phyloP scores from a whole-genome alignment of 305 asterid genomes.

The Ajuga reptans region DNA sequence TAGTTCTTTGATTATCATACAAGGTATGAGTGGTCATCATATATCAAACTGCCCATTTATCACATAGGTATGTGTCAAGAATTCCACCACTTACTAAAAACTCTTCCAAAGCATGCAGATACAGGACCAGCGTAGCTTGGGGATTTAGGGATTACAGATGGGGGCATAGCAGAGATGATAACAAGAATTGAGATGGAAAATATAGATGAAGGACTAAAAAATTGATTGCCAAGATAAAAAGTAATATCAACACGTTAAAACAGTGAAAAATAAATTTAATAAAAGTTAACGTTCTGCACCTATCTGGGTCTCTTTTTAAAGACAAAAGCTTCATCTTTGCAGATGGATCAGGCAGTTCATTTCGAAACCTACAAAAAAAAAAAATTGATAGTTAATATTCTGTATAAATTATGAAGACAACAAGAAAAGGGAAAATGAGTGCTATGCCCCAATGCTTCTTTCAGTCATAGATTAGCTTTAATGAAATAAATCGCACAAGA shows the following conservation, averaged over 20 bases:
- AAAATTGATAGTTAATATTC: constrained; percentile 15
- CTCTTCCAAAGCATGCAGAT: not conserved
- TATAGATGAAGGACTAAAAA: not conserved
- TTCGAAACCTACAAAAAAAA: constrained; percentile 65
- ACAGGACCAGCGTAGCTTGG: not conserved
- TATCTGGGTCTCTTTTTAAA: constrained; percentile 68
- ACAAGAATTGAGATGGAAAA: not conserved
- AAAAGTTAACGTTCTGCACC: constrained; percentile 40
- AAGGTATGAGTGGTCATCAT: not conserved
- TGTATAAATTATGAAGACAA: not conserved
- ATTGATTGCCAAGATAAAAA: not conserved
- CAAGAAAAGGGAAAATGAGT: not conserved
- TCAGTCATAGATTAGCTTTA: not conserved
- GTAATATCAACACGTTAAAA: not conserved
- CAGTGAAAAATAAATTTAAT: not conserved
- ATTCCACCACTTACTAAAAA: not conserved
- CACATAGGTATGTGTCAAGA: not conserved
- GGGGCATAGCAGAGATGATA: not conserved
- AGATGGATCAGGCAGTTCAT: constrained; percentile 95
- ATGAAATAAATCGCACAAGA: not conserved
- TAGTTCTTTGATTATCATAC: not conserved
- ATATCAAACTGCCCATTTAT: not conserved
- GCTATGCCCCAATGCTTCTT: not conserved
- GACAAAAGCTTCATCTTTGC: constrained; percentile 88
- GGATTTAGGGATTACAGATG: not conserved